phyloP scores from a whole-genome alignment of 768 basidiomycete species.

The Macrolepiota fuliginosa region DNA sequence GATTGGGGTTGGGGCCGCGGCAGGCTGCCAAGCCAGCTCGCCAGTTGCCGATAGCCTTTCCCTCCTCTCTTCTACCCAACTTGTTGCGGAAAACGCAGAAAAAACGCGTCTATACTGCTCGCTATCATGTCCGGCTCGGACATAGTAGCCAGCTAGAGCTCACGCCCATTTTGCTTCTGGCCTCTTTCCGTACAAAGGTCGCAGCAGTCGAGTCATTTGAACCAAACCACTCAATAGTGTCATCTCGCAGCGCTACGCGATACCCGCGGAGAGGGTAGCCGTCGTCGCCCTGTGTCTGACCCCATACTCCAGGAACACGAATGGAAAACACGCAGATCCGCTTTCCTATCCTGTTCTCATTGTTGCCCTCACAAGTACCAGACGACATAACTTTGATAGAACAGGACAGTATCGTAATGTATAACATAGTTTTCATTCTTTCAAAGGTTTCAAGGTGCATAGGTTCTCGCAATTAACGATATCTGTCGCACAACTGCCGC shows the following conservation, averaged over 20 bases:
- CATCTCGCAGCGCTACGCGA: slow-evolving; percentile 1
- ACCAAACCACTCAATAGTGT: slow-evolving; percentile 2
- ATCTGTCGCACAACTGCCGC: background rate
- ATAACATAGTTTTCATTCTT: background rate
- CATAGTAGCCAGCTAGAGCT: background rate
- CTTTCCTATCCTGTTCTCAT: background rate
- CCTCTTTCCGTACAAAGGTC: background rate
- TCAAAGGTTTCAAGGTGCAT: background rate
- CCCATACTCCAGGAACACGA: background rate
- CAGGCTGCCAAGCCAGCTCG: background rate
- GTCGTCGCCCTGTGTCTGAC: background rate
- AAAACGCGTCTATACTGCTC: background rate
- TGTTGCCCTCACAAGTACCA: background rate
- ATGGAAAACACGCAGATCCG: background rate
- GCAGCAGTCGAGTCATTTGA: background rate
- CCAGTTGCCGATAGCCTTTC: background rate
- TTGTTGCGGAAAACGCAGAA: background rate
- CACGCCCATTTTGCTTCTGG: background rate
- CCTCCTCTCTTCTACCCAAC: background rate
- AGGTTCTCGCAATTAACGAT: background rate
- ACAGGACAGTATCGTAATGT: background rate
- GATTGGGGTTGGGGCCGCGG: slow-evolving; percentile 6
- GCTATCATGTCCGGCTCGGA: background rate
- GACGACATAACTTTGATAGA: background rate
- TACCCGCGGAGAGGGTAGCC: background rate